phyloP scores from a whole-genome alignment of 2,329 filamentous ascomycete genomes.

The Bipolaris gigantea region DNA sequence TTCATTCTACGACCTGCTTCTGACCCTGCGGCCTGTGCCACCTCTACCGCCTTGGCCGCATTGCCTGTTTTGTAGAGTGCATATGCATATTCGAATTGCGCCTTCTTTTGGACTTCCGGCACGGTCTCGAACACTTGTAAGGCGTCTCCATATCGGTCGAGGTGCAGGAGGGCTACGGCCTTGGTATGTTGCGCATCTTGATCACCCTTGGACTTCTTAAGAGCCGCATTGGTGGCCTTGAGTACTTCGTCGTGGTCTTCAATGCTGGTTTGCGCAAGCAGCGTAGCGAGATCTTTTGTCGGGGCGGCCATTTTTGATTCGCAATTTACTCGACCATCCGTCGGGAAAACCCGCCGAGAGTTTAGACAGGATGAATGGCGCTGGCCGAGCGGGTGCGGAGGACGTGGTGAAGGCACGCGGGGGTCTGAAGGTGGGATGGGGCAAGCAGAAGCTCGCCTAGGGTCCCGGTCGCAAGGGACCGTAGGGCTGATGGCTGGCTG shows the following conservation, averaged over 20 bases:
- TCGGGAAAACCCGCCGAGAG: constrained; percentile 15
- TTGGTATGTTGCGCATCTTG: constrained; percentile 67
- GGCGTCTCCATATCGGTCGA: constrained; percentile 81
- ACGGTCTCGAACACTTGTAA: constrained; percentile 67
- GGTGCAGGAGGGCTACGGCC: constrained; percentile 74
- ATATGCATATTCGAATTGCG: constrained; percentile 73
- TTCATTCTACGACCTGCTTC: constrained; percentile 53
- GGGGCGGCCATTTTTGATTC: constrained; percentile 44
- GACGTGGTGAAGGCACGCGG: constrained; percentile 31
- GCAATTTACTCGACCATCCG: constrained; percentile 26
- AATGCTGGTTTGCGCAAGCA: constrained; percentile 61
- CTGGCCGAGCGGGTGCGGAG: constrained; percentile 26
- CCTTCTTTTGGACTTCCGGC: constrained; percentile 61
- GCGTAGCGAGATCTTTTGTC: constrained; percentile 53
- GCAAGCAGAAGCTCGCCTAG: constrained; percentile 31
- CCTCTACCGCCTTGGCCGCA: constrained; percentile 63
- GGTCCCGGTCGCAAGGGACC: constrained; percentile 13
- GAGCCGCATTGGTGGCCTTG: constrained; percentile 60
- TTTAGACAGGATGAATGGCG: constrained; percentile 4
- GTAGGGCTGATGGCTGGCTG: constrained; percentile 8
- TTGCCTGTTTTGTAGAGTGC: constrained; percentile 80
- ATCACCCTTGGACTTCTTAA: constrained; percentile 63
- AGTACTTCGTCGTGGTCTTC: constrained; percentile 76
- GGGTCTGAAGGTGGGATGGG: constrained; percentile 32
- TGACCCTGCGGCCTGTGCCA: constrained; percentile 47